A percentile compares a stretch with the other conserved stretches of the same genome.
These are phyloP conservation scores for Cephaloascus fragrans DNA, from an alignment of 805 yeast genomes.

Conservation along the genomic window DNA sequence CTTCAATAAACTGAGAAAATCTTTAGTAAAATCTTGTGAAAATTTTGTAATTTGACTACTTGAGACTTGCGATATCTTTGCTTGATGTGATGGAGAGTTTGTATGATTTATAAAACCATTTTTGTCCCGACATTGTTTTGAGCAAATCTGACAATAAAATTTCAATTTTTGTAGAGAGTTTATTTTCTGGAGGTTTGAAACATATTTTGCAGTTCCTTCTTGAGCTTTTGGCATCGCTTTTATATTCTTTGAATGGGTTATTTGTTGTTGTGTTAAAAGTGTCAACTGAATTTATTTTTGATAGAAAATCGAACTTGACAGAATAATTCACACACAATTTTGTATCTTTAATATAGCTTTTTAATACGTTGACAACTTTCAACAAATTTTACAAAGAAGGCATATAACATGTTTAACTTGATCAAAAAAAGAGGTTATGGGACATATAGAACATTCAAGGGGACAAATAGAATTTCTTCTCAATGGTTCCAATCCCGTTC, in stretches of 20 bases:
- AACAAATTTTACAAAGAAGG: too few relatives aligned
- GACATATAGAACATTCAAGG: slow-evolving; percentile 26
- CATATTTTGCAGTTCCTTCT: slow-evolving; percentile 45
- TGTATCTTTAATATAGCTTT: too few relatives aligned
- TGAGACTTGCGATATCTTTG: slow-evolving; percentile 40
- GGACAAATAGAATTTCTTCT: slow-evolving; percentile 5
- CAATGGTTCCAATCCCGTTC: slow-evolving; percentile 1
- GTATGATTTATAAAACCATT: slow-evolving; percentile 91
- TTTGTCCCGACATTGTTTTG: slow-evolving; percentile 90
- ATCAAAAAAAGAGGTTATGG: slow-evolving; percentile 17
- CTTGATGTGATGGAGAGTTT: slow-evolving; percentile 69
- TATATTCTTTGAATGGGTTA: neutral
- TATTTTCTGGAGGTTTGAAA: slow-evolving; percentile 70
- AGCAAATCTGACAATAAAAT: slow-evolving; percentile 87
- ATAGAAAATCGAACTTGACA: too few relatives aligned
- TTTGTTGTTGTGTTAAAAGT: too few relatives aligned
- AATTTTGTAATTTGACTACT: slow-evolving; percentile 45
- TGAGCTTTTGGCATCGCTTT: slow-evolving; percentile 22
- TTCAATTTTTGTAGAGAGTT: slow-evolving; percentile 77
- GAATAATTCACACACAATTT: too few relatives aligned
- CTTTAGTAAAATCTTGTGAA: slow-evolving; percentile 48
- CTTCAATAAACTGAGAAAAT: slow-evolving; percentile 54
- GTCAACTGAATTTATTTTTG: too few relatives aligned
- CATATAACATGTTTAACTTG: too few relatives aligned
- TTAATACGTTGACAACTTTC: too few relatives aligned